Evolutionary conservation across 441 rosid genomes (phyloP).

Genomic region (Populus hybrid): DNA sequence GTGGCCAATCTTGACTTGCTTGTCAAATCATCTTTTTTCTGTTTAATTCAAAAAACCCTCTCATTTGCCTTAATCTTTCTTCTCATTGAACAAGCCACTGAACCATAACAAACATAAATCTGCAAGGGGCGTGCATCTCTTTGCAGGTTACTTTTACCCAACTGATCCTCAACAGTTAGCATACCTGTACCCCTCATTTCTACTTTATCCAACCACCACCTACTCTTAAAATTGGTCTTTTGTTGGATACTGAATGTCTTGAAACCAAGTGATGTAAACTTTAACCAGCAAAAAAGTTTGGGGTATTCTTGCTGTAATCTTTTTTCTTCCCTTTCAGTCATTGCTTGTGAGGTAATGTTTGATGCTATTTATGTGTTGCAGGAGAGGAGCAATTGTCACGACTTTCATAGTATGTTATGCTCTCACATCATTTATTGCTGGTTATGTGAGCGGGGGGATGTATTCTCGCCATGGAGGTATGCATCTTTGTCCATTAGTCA

Average conservation of each 20-base stretch:
- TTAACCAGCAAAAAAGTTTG: not conserved
- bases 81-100: not conserved
- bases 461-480: conserved; percentile 97
- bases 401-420: conserved; percentile 97
- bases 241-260: not conserved
- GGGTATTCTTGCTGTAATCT: not conserved
- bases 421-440: conserved; percentile 93
- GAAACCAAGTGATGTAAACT: not conserved
- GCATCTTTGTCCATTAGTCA: conserved; percentile 15
- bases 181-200: too few relatives aligned
- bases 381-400: conserved; percentile 99
- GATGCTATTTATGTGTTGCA: conserved; percentile 27
- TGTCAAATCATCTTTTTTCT: not conserved
- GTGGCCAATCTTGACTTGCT: not conserved
- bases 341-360: conserved; percentile 2
- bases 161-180: too few relatives aligned
- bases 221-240: not conserved
- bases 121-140: too few relatives aligned
- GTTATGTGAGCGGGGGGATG: conserved; percentile 99
- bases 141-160: too few relatives aligned
- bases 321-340: not conserved
- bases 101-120: too few relatives aligned
- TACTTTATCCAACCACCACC: too few relatives aligned
- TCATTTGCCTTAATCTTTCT: not conserved
- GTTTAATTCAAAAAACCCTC: not conserved